Percentiles rank a stretch among this genome's conserved stretches.
These are phyloP conservation scores for Pseudisothecium myosuroides DNA, from an alignment of 225 moss, liverwort and hornwort species.

Conservation along the genomic window DNA sequence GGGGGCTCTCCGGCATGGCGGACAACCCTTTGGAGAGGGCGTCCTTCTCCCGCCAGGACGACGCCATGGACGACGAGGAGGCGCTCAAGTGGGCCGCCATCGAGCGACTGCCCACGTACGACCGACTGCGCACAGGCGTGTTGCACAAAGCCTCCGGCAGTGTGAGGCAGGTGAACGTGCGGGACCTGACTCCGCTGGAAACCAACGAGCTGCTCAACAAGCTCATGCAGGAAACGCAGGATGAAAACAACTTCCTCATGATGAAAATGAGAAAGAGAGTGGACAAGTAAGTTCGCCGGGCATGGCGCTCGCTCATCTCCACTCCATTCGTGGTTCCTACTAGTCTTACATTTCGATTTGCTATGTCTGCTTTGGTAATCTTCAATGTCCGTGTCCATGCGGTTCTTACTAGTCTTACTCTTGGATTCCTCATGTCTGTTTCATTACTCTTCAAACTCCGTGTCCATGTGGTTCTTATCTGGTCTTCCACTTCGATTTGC, in stretches of 20 bases:
- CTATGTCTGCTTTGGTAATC: neutral
- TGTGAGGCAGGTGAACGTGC: conserved; percentile 33
- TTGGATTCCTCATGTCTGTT: neutral
- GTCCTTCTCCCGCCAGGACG: neutral
- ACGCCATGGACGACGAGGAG: conserved; percentile 49
- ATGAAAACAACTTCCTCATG: conserved; percentile 18
- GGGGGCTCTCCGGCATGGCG: conserved; percentile 21
- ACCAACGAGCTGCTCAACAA: conserved; percentile 24
- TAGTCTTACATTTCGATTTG: neutral
- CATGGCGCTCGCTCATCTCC: neutral
- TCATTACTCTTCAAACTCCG: neutral
- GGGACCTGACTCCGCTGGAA: conserved; percentile 27
- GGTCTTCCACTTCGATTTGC: neutral
- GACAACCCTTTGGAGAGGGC: conserved; percentile 32
- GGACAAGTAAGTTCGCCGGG: conserved; percentile 13
- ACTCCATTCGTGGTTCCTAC: neutral
- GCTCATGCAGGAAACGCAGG: conserved; percentile 20
- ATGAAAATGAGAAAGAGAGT: conserved; percentile 29
- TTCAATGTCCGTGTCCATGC: neutral
- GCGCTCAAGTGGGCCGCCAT: conserved; percentile 48
- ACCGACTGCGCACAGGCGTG: conserved; percentile 37
- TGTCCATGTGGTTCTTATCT: neutral
- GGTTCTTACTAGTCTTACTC: neutral
- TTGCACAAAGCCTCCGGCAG: conserved; percentile 21
- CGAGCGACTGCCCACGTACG: conserved; percentile 44